Conservation (phyloP, 495 filamentous ascomycete species). For the Schizothecium vesticola region DNA sequence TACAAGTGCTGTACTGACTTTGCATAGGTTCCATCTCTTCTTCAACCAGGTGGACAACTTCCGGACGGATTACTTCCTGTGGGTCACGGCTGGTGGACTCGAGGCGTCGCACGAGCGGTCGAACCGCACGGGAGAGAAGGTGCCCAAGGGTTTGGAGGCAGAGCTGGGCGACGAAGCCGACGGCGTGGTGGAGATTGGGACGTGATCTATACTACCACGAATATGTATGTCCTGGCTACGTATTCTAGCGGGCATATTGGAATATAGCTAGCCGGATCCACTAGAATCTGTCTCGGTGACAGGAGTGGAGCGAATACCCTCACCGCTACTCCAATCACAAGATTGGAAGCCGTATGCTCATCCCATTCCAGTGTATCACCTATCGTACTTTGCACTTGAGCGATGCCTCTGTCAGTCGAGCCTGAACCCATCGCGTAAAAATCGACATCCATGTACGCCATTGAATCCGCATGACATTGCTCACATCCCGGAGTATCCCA, state of each 20-base stretch:
- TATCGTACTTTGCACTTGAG: neutral
- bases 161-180: constrained; percentile 37
- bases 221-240: no score
- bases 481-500: no score
- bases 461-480: no score
- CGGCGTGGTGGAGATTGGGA: constrained; percentile 31
- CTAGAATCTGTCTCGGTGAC: no score
- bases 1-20: constrained; percentile 9
- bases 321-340: no score
- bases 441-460: no score
- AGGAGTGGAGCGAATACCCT: neutral
- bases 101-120: constrained; percentile 44
- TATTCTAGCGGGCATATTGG: no score
- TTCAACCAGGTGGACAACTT: constrained; percentile 83
- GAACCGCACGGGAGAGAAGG: constrained; percentile 24
- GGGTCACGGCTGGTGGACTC: constrained; percentile 62
- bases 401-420: neutral
- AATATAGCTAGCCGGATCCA: neutral
- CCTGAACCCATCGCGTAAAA: neutral
- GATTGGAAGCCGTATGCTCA: no score
- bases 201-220: neutral
- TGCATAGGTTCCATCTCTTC: constrained; percentile 64
- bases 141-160: constrained; percentile 29
- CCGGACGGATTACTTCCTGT: constrained; percentile 66
- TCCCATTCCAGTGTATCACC: neutral